Conservation (phyloP, 352 stramenopile genomes). For the Phytophthora sojae region DNA sequence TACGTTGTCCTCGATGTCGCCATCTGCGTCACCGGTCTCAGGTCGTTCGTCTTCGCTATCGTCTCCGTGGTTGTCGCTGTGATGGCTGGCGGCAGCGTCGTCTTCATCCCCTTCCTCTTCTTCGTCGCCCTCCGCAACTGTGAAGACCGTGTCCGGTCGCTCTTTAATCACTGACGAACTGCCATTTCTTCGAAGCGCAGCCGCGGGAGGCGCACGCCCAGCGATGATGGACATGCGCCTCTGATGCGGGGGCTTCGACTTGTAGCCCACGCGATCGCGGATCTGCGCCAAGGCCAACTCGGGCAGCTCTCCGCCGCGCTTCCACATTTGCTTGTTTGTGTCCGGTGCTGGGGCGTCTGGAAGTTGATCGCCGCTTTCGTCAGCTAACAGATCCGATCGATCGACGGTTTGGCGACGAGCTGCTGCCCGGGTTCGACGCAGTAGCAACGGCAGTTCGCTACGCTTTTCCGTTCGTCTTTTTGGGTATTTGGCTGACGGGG, state of each 20-base stretch:
- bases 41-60: constrained; percentile 3
- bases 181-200: neutral
- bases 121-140: constrained; percentile 25
- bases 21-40: constrained; percentile 14
- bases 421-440: constrained; percentile 19
- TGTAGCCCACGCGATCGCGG: constrained; percentile 34
- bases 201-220: constrained; percentile 1
- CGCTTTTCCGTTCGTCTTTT: constrained; percentile 5
- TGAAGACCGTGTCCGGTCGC: constrained; percentile 1
- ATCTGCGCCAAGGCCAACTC: constrained; percentile 35
- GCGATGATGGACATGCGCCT: constrained; percentile 42
- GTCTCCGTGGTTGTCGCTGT: neutral
- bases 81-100: neutral
- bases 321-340: constrained; percentile 40
- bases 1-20: constrained; percentile 9
- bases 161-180: neutral
- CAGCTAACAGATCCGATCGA: neutral
- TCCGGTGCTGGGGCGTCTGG: constrained; percentile 14
- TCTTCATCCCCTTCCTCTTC: constrained; percentile 28
- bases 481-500: neutral
- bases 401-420: constrained; percentile 12
- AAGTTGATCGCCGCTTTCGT: neutral
- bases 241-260: neutral
- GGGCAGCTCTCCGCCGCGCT: constrained; percentile 32
- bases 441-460: constrained; percentile 24